Percentiles rank a stretch among this genome's conserved stretches.
Conservation (phyloP, 2,329 filamentous ascomycete genomes). For the Stagonosporopsis chrysanthemi region DNA sequence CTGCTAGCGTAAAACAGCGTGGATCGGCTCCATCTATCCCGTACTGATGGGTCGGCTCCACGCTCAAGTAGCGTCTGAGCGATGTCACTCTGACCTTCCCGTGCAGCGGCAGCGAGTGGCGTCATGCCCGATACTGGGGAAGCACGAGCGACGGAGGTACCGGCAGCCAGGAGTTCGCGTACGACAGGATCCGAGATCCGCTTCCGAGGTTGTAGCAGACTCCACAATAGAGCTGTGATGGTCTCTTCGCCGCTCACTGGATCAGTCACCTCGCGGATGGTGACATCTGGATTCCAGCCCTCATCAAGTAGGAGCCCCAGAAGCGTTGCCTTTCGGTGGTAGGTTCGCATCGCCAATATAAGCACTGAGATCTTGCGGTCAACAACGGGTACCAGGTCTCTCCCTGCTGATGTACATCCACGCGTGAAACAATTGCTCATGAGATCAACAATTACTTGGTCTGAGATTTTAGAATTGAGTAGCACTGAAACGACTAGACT, state of each 20-base stretch:
- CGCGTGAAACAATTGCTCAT: slow-evolving; percentile 65
- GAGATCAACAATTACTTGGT: slow-evolving; percentile 54
- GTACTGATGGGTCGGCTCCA: slow-evolving; percentile 66
- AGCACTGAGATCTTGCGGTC: slow-evolving; percentile 29
- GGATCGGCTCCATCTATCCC: slow-evolving; percentile 65
- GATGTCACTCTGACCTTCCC: slow-evolving; percentile 63
- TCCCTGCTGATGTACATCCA: slow-evolving; percentile 34
- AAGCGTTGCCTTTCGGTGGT: slow-evolving; percentile 35
- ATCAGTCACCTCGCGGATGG: slow-evolving; percentile 54
- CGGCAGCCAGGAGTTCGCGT: slow-evolving; percentile 62
- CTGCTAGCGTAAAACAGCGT: slow-evolving; percentile 67
- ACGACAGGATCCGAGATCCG: slow-evolving; percentile 67
- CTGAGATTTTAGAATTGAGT: slow-evolving; percentile 60
- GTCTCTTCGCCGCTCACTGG: slow-evolving; percentile 61
- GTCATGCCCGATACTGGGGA: slow-evolving; percentile 62
- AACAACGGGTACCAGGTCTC: slow-evolving; percentile 21
- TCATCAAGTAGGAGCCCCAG: slow-evolving; percentile 31
- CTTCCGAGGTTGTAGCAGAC: slow-evolving; percentile 69
- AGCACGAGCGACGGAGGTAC: slow-evolving; percentile 66
- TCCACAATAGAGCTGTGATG: slow-evolving; percentile 67
- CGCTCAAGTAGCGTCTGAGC: slow-evolving; percentile 64
- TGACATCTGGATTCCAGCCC: slow-evolving; percentile 51
- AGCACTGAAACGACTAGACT: slow-evolving; percentile 64
- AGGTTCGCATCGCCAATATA: slow-evolving; percentile 35
- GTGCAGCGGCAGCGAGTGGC: slow-evolving; percentile 67